Base-by-base conservation (phyloP, 2,329 filamentous ascomycete species). In the Neofusicoccum laricinum region DNA sequence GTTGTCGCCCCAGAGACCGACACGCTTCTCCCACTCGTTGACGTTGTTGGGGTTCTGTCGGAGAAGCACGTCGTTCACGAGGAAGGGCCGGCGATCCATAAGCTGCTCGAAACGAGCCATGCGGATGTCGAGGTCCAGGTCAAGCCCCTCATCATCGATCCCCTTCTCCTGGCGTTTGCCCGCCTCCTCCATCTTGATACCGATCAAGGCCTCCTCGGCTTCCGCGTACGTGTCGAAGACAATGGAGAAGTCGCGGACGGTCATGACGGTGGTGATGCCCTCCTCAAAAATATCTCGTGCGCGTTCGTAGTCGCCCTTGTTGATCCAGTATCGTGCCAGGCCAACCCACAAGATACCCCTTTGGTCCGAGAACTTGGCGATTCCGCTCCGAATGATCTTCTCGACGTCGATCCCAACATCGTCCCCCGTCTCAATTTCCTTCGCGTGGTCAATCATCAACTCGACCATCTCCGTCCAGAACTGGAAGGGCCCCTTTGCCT, bases 391-490 rank as follows among this genome's bases (percentile, higher is more conserved):
- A 68, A 99, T 90, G 72, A 99, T 97, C 66, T 88, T 87, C 73
- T 98, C 93, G 19, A 97, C 93, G 71, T 97, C 89, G 70, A 98
- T 92, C 36, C 92, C 93, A 15, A 86, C 86, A 71, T 94, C 90
- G 67, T 91, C 86, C 14, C 89, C 88, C 5, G 92, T 90, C 71
- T 95, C 87, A 55, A 99, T 88, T 46, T 96, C 87, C 70, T 89
- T 90, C 3, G 95, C 95, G 75, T 97, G 92, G 66, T 91, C 91
- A 48, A 99, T 96, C 50, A 99, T 82, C 68, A 98, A 77, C 72
- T 99, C 95, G 40, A 98, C 89, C 92, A 99, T 96, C 76, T 99
- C 95, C 68, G 88, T 95, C 95, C 95, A 99, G 55, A 99, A 84
- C 77, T 99, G 93, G 75, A 96, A 99, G 67, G 94, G 92, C 0